Conservation (phyloP, 2,329 filamentous ascomycete species). For the Blastomyces percursus region DNA sequence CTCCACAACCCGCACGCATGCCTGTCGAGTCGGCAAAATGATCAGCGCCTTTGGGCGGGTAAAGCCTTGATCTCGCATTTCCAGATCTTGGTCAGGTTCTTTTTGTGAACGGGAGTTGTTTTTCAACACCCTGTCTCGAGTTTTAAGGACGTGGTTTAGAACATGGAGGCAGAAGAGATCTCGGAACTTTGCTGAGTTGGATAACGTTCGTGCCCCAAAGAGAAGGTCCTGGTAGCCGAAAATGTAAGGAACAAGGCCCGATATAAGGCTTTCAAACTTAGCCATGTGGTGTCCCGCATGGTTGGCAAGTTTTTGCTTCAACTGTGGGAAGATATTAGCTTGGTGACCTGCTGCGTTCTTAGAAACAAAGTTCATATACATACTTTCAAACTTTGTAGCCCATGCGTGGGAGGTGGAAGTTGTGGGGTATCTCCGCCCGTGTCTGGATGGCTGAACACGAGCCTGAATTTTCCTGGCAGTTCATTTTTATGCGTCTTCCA, state of each 20-base stretch:
- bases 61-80: conserved; percentile 87
- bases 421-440: conserved; percentile 18
- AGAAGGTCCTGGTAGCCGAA: conserved; percentile 77
- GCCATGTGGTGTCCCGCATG: conserved; percentile 44
- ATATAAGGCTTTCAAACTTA: conserved; percentile 51
- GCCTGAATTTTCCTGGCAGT: conserved; percentile 22
- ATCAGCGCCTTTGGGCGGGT: conserved; percentile 89
- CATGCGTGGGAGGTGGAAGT: conserved; percentile 23
- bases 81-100: conserved; percentile 54
- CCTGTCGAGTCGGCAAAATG: conserved; percentile 76
- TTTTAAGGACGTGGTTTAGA: conserved; percentile 88
- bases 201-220: conserved; percentile 58
- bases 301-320: conserved; percentile 60
- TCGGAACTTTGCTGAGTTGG: conserved; percentile 58
- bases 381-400: conserved; percentile 29
- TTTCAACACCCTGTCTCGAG: conserved; percentile 80
- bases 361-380: neutral
- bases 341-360: neutral
- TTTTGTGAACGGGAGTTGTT: conserved; percentile 72
- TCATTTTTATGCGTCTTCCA: conserved; percentile 38
- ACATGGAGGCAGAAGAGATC: conserved; percentile 69
- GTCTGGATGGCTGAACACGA: conserved; percentile 24
- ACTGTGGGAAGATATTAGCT: conserved; percentile 33
- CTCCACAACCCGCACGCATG: conserved; percentile 68
- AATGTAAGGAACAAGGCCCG: conserved; percentile 56